Evolutionary conservation across 345 rosid genomes (phyloP).

Genomic region (Pelargonium nanum): DNA sequence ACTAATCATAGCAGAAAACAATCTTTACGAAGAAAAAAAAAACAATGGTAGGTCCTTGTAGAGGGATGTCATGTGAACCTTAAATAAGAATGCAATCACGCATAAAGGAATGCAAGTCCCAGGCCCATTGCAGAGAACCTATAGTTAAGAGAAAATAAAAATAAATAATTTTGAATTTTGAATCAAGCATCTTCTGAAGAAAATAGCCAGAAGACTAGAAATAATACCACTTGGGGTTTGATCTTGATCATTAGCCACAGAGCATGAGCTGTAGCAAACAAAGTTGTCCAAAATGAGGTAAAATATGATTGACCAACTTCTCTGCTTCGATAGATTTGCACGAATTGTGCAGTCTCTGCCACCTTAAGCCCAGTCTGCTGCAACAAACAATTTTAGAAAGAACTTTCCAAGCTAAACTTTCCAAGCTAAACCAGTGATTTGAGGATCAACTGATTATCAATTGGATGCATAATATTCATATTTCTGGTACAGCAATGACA

Average conservation of each 20-base stretch:
- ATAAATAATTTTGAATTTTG: conserved; percentile 2
- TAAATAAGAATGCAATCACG: conserved; percentile 60
- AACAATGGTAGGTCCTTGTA: conserved; percentile 3
- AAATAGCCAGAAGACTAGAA: not conserved
- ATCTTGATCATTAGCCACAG: conserved; percentile 63
- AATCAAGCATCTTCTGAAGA: conserved; percentile 1
- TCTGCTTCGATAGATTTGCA: conserved; percentile 82
- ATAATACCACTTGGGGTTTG: conserved; percentile 77
- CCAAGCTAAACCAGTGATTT: not conserved
- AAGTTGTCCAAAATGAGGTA: conserved; percentile 78
- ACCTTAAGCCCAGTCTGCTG: conserved; percentile 29
- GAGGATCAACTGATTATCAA: not conserved
- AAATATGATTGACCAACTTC: conserved; percentile 92
- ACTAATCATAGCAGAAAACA: not conserved
- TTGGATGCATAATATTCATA: not conserved
- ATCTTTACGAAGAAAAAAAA: too few relatives aligned
- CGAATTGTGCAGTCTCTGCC: conserved; percentile 28
- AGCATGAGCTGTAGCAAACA: conserved; percentile 58
- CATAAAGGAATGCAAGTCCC: conserved; percentile 92
- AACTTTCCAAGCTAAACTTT: not conserved
- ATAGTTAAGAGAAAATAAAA: not conserved
- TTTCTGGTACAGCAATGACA: not conserved
- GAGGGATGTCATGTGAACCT: conserved; percentile 33
- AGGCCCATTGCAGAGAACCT: conserved; percentile 95
- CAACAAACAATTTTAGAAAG: conserved; percentile 6